Evolutionary conservation across 176 grass and related monocot genomes (phyloP), one percentile per base, ranked within the genome.

Genomic region (Phragmites australis): DNA sequence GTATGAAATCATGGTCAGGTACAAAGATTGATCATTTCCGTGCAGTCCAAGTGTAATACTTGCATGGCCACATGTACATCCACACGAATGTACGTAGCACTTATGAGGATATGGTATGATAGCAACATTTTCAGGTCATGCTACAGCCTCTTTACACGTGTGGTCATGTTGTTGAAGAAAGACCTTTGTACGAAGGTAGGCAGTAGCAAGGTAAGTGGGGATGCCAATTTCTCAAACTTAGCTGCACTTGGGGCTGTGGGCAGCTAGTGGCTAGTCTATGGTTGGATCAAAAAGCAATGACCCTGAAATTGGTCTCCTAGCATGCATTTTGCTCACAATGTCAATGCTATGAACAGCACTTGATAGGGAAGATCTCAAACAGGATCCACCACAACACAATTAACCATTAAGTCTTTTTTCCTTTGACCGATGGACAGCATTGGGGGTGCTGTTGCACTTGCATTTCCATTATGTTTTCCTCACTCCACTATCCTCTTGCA

Each of bases 341-440:
- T 80, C 49, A 77, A 44, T 79, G 14, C 30, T 68, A 85, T 78
- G 75, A 83, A 83, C 39, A 83, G 30, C 14, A 47, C 19, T 70
- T 71, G 62, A 80, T 80, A 78, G 75, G 68, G 83, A 92, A 86
- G 75, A 88, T 88, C 81, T 86, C 79, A 83, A 92, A 88, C 54
- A 86, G 69, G 70, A 86, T 37, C 53, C 60, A 65, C 74, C 74
- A 73, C 69, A 60, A 83, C 29, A 82, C 68, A 77, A 52, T 34
- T 32, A 70, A 65, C 82, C 19, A 88, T 50, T 78, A 48, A 9
- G 56, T 75, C 58, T 84, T 85, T 27, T 48, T 68, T 74, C 22
- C 45, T 40, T 83, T 71, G 82, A 92, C 75, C 13, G 30, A 65
- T 60, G 46, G 65, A 31, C 5, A 30, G 58, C 78, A 71, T 61